phyloP scores from a whole-genome alignment of 805 yeast species.

The Pichia occidentalis region DNA sequence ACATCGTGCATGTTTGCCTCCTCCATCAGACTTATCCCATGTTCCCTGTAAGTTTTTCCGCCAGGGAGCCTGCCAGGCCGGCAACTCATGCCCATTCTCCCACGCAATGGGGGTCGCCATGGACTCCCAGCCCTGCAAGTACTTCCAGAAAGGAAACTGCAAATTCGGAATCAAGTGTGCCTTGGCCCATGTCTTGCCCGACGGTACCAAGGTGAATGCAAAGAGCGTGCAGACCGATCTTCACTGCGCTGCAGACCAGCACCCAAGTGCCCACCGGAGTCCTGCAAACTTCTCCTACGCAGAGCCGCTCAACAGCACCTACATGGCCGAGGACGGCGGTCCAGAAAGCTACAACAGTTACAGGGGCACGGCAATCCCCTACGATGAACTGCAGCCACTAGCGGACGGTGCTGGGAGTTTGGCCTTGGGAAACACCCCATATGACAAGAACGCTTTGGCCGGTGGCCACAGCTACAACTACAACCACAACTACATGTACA shows the following conservation, averaged over 20 bases:
- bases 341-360: too few species aligned
- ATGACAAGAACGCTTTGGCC: too few species aligned
- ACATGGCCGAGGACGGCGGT: too few species aligned
- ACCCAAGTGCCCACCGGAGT: too few species aligned
- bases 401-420: too few species aligned
- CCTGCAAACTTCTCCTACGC: too few species aligned
- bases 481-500: constrained; percentile 4
- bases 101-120: constrained; percentile 59
- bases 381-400: too few species aligned
- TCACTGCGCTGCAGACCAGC: constrained; percentile 14
- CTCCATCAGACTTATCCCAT: constrained; percentile 62
- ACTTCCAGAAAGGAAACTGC: constrained; percentile 94
- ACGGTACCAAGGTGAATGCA: constrained; percentile 74
- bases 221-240: constrained; percentile 26
- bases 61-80: constrained; percentile 96
- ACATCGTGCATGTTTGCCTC: too few species aligned
- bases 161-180: constrained; percentile 95
- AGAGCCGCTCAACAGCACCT: too few species aligned
- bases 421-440: too few species aligned
- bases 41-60: constrained; percentile 93
- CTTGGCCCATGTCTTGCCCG: constrained; percentile 82
- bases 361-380: too few species aligned
- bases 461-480: not conserved
- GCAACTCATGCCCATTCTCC: constrained; percentile 83
- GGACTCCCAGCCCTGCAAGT: constrained; percentile 72